Evolutionary conservation across 768 basidiomycete genomes (phyloP).

Genomic region (Rhodocollybia butyracea): DNA sequence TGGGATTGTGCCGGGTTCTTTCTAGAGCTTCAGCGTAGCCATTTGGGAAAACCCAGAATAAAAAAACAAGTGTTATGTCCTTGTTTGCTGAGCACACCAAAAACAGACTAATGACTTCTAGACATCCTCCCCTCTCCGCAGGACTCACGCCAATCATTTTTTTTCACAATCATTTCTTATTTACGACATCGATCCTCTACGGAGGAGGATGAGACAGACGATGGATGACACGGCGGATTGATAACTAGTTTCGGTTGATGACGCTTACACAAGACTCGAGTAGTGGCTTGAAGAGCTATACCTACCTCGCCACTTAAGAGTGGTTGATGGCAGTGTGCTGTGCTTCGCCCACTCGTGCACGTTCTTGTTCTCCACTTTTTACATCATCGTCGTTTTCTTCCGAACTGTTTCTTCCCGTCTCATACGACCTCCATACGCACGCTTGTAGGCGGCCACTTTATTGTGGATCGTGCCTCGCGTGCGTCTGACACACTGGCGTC

Average conservation of each 20-base stretch:
- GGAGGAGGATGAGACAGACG: too few relatives aligned
- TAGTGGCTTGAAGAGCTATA: slow-evolving; percentile 51
- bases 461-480: slow-evolving; percentile 79
- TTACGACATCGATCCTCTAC: too few relatives aligned
- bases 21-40: slow-evolving; percentile 39
- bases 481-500: slow-evolving; percentile 74
- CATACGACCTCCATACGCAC: slow-evolving; percentile 45
- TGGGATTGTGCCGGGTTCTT: slow-evolving; percentile 34
- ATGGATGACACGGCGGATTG: slow-evolving; percentile 53
- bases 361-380: slow-evolving; percentile 54
- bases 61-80: slow-evolving; percentile 13
- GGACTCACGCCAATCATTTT: slow-evolving; percentile 50
- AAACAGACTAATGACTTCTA: slow-evolving; percentile 34
- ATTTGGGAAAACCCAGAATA: slow-evolving; percentile 14
- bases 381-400: slow-evolving; percentile 33
- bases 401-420: slow-evolving; percentile 44
- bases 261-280: slow-evolving; percentile 70
- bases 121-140: slow-evolving; percentile 48
- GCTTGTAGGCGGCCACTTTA: slow-evolving; percentile 76
- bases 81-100: slow-evolving; percentile 10
- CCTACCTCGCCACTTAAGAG: slow-evolving; percentile 36
- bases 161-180: slow-evolving; percentile 39
- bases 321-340: slow-evolving; percentile 44
- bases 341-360: slow-evolving; percentile 47
- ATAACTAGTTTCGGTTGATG: slow-evolving; percentile 46